These are phyloP conservation scores for Rugonectria rugulosa DNA, from an alignment of 2,329 filamentous ascomycete species.

Conservation along the genomic window DNA sequence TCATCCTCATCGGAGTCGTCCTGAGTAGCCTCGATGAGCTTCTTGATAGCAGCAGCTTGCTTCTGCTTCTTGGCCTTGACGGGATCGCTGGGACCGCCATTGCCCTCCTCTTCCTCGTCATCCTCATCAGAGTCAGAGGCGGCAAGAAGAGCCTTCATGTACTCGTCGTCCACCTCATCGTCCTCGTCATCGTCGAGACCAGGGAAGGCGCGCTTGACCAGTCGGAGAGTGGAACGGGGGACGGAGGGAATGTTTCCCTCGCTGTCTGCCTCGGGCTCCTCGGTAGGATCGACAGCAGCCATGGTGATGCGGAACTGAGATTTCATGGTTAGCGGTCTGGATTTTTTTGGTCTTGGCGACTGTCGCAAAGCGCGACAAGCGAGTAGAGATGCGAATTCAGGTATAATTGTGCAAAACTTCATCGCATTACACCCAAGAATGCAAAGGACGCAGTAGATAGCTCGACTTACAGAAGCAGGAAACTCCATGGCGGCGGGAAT, in stretches of 20 bases:
- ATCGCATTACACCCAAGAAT: too few species aligned
- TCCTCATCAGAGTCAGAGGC: constrained; percentile 58
- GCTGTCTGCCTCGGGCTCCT: constrained; percentile 71
- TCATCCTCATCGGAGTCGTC: constrained; percentile 68
- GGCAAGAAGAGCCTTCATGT: constrained; percentile 63
- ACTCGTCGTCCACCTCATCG: constrained; percentile 73
- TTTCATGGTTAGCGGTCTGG: constrained; percentile 27
- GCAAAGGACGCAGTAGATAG: not conserved
- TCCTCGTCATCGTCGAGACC: constrained; percentile 66
- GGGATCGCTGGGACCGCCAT: constrained; percentile 91
- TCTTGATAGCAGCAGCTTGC: constrained; percentile 77
- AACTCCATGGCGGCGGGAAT: constrained; percentile 81
- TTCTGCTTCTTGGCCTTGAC: constrained; percentile 88
- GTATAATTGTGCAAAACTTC: too few species aligned
- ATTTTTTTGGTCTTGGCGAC: not conserved
- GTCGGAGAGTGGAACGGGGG: constrained; percentile 86
- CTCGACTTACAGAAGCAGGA: constrained; percentile 78
- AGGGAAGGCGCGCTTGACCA: constrained; percentile 76
- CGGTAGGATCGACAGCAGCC: constrained; percentile 94
- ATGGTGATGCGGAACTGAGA: constrained; percentile 93
- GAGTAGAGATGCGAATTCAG: not conserved
- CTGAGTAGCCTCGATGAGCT: constrained; percentile 75
- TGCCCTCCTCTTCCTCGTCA: constrained; percentile 68
- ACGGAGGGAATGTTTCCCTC: constrained; percentile 67
- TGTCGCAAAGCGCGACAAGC: not conserved